Conservation (phyloP, 192 early-diverging fungal genomes). For the Geranomyces variabilis region DNA sequence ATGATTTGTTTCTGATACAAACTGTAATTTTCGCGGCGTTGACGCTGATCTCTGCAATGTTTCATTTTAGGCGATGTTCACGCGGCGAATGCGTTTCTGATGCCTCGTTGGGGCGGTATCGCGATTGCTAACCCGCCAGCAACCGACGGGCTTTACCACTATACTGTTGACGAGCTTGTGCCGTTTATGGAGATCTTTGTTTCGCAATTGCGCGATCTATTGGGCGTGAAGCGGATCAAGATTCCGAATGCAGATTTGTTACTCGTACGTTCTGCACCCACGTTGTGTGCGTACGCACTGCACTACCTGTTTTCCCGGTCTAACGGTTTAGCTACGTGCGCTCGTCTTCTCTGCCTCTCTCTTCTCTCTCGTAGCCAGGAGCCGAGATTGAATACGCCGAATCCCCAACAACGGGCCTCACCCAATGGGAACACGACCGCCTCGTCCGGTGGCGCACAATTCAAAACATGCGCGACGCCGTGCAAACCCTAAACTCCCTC, state of each 20-base stretch:
- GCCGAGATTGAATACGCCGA: constrained; percentile 41
- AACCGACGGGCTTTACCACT: constrained; percentile 18
- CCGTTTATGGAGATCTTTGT: constrained; percentile 79
- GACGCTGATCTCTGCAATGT: neutral
- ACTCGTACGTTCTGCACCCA: constrained; percentile 21
- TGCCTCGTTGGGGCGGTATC: constrained; percentile 96
- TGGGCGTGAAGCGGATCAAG: constrained; percentile 70
- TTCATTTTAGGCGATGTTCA: constrained; percentile 44
- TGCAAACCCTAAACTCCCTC: constrained; percentile 79
- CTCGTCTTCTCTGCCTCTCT: neutral
- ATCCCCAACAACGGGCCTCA: constrained; percentile 66
- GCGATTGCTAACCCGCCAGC: constrained; percentile 66
- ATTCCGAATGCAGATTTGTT: constrained; percentile 39
- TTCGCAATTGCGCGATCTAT: constrained; percentile 76
- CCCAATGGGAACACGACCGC: constrained; percentile 80
- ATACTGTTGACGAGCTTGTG: constrained; percentile 61
- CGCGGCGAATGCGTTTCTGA: constrained; percentile 80
- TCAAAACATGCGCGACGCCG: constrained; percentile 73
- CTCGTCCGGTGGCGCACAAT: constrained; percentile 70
- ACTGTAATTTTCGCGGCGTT: neutral
- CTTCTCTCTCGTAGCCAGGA: constrained; percentile 25
- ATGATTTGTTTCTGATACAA: too few species aligned
- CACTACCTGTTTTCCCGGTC: too few species aligned
- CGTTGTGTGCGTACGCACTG: too few species aligned
- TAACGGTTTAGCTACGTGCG: neutral